Conservation (phyloP, 23 red algal genomes). For the Gracilaria caudata region DNA sequence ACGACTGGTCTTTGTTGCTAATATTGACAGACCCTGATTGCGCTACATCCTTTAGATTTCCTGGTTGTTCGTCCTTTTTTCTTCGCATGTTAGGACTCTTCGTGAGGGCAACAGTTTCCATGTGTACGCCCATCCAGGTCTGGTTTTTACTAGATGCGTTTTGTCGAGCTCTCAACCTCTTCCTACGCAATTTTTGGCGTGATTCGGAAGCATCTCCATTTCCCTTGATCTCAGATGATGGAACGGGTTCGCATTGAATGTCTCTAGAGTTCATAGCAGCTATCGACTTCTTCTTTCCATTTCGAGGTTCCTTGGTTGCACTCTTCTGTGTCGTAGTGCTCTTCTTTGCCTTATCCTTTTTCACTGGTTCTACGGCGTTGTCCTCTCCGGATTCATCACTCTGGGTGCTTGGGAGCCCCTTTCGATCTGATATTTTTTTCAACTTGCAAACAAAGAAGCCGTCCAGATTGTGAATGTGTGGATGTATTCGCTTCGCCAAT, state of each 20-base stretch:
- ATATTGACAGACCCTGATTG: background rate
- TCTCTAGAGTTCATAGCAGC: background rate
- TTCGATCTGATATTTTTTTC: constrained; percentile 65
- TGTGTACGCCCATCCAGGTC: background rate
- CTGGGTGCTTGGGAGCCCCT: background rate
- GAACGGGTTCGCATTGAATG: background rate
- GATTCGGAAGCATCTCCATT: background rate
- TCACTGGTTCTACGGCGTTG: background rate
- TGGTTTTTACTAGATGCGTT: background rate
- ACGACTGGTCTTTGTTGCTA: background rate
- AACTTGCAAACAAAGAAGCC: constrained; percentile 99
- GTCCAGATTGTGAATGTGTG: constrained; percentile 98
- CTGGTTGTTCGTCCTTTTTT: too few species aligned
- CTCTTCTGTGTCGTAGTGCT: background rate
- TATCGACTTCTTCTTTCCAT: background rate
- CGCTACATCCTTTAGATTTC: background rate
- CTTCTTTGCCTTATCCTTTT: background rate
- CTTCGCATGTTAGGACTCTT: background rate
- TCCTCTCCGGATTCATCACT: background rate
- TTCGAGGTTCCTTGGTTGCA: background rate
- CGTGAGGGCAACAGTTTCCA: background rate
- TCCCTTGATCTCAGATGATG: background rate
- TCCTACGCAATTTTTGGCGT: background rate
- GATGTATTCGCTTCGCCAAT: constrained; percentile 78
- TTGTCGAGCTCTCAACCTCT: constrained; percentile 17